A percentile compares a stretch with the other conserved stretches of the same genome.
Conservation (phyloP, 1,284 basidiomycete species). For the Microbotryum violaceum region DNA sequence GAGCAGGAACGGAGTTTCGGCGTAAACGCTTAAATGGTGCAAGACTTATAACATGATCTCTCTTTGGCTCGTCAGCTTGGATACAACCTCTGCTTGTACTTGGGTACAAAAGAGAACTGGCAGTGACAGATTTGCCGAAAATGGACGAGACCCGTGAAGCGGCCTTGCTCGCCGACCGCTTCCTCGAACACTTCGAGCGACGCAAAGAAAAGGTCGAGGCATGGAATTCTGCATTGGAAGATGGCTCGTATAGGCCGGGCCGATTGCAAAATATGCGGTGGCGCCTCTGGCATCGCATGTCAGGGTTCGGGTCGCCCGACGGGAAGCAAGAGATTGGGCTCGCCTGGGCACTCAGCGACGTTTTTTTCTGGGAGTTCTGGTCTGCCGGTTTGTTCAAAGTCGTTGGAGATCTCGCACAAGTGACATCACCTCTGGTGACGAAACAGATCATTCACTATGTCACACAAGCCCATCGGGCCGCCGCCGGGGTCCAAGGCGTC, state of each 20-base stretch:
- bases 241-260: constrained; percentile 30
- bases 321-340: constrained; percentile 50
- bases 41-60: too few species aligned
- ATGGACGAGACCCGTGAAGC: constrained; percentile 53
- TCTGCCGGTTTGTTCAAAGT: constrained; percentile 52
- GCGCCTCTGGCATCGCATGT: constrained; percentile 27
- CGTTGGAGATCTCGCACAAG: constrained; percentile 49
- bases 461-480: constrained; percentile 33
- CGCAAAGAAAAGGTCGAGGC: constrained; percentile 34
- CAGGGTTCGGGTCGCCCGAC: constrained; percentile 26
- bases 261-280: constrained; percentile 18
- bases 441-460: constrained; percentile 66
- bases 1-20: background rate
- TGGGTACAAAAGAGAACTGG: constrained; percentile 52
- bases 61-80: constrained; percentile 8
- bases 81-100: constrained; percentile 42
- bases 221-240: constrained; percentile 38
- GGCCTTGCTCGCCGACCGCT: constrained; percentile 48
- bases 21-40: background rate
- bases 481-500: constrained; percentile 50
- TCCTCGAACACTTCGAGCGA: constrained; percentile 26
- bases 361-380: constrained; percentile 60
- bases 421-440: constrained; percentile 65
- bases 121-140: constrained; percentile 34
- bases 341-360: constrained; percentile 31